Base-by-base conservation (phyloP, 495 filamentous ascomycete genomes). In the Trypethelium eluteriae region DNA sequence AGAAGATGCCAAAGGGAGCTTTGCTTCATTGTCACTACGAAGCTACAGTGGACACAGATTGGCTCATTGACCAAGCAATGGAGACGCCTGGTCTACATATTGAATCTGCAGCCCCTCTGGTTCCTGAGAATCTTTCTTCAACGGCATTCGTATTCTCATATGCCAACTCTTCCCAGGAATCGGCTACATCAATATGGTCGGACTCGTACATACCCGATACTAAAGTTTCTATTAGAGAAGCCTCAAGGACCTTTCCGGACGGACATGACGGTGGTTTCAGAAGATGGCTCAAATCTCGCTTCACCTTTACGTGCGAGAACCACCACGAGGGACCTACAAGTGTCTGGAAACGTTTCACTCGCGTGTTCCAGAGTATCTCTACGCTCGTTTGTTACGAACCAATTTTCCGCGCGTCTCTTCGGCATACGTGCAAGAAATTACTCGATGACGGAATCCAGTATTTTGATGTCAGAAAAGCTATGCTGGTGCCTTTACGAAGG, bases 371-470 rank as follows among this genome's bases (percentile, higher is more conserved):
- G 0, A 80, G 92, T 2, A 79, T 96, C 38, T 81, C 83, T 36
- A 87, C 85, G 5, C 82, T 97, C 36, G 76, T 96, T 18, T 89
- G 85, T 77, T 96, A 97, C 76, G 94, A 98, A 75, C 93, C 94
- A 0, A 91, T 98, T 64, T 93, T 91, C 78, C 86, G 91, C 35
- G 79, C 79, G 36, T 93, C 89, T 70, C 76, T 96, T 68, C 82
- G 80, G 14, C 81, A 83, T 2, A 77, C 96, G 69, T 82, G 94
- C 69, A 76, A 78, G 14, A 79, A 89, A 34, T 75, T 97, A 5
- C 77, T 85, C 7, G 84, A 83, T 2, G 93, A 98, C 75, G 89
- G 91, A 1, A 82, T 97, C 35, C 82, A 80, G 69, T 97, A 92
- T 82, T 86, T 88, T 3, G 93, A 98, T 71, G 67, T 90, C 18